These are phyloP conservation scores for Pseudogymnoascus verrucosus DNA, from an alignment of 2,329 filamentous ascomycete genomes.

Conservation along the genomic window DNA sequence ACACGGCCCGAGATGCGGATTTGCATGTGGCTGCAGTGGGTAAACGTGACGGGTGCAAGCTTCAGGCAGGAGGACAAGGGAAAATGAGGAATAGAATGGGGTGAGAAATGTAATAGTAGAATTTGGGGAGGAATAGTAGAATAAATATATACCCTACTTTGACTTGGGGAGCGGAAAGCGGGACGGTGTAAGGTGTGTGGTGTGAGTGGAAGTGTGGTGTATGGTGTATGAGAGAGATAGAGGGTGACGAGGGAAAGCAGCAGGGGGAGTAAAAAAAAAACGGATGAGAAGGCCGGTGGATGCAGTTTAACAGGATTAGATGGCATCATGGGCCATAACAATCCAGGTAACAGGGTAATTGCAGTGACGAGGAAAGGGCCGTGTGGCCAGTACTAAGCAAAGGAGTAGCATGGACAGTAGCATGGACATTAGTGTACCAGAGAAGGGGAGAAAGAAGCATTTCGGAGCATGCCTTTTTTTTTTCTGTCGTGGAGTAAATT, in stretches of 20 bases:
- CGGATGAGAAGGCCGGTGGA: neutral
- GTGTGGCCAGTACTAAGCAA: neutral
- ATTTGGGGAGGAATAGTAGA: neutral
- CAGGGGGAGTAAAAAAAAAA: neutral
- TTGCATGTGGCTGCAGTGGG: neutral
- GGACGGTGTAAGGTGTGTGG: neutral
- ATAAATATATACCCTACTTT: neutral
- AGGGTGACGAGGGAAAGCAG: neutral
- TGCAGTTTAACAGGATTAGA: neutral
- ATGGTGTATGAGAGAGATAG: neutral
- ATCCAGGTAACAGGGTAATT: neutral
- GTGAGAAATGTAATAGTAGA: neutral
- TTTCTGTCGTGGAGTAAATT: neutral
- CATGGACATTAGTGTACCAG: neutral
- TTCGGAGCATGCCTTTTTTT: neutral
- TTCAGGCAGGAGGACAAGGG: neutral
- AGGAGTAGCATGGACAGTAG: neutral
- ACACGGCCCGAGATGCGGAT: conserved; percentile 3
- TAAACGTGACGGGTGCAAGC: neutral
- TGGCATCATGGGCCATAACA: conserved; percentile 2
- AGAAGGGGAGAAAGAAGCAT: neutral
- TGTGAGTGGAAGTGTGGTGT: neutral
- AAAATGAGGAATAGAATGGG: neutral
- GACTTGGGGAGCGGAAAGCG: neutral
- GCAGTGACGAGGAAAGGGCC: neutral